Base-by-base conservation (phyloP, 345 rosid genomes). In the Arabidopsis arenosa region DNA sequence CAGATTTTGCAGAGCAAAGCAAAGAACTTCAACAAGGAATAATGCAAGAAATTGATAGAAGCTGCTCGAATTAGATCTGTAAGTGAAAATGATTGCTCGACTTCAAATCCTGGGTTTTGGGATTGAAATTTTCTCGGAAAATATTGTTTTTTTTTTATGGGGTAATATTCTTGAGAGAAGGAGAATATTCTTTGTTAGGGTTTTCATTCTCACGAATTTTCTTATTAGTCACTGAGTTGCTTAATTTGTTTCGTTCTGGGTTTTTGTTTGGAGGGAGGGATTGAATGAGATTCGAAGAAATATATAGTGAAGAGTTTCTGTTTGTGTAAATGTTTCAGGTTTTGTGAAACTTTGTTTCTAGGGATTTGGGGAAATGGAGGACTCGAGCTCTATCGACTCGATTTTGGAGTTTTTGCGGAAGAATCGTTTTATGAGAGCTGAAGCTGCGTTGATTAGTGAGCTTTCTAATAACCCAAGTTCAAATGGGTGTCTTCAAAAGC, bases 381-480 rank as follows among this genome's bases (percentile, higher is more conserved):
- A 90, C 40, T 28, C 83, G 7, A 65, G 83, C 75, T 85, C 90
- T 4, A 78, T 88, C 52, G 95, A 94, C 40, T 84, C 81, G 68
- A 90, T 94, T 79, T 77, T 94, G 73, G 91, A 88, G 14, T 94
- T 88, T 82, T 68, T 94, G 76, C 77, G 84, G 85, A 87, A 72
- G 69, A 91, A 91, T 83, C 86, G 63, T 37, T 90, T 94, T 74
- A 82, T 85, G 1, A 84, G 90, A 85, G 97, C 98, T 44, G 98
- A 93, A 89, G 92, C 91, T 55, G 96, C 97, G 52, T 79, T 94
- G 80, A 90, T 89, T 47, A 77, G 89, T 77, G 98, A 93, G 87
- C 88, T 93, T 3, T 63, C 55, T 54, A 80, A 72, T 71, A 85
- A n/a, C 62, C 85, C 84, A 72, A 93, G 86, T 82, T 78, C 87